Base-by-base conservation (phyloP, 805 yeast genomes). In the Yamadazyma sp. region DNA sequence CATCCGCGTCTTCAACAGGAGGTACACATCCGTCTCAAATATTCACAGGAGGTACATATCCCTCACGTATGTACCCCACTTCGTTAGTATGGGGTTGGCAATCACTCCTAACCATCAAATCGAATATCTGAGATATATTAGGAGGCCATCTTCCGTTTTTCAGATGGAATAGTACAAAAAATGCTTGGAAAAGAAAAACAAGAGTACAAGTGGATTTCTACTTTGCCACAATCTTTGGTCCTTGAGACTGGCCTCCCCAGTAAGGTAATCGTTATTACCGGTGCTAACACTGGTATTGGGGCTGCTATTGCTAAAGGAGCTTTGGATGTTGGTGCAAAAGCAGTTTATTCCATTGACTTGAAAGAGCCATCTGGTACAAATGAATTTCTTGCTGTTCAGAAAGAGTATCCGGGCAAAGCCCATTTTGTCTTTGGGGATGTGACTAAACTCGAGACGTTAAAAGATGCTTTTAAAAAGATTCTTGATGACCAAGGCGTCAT, bases 271-370 rank as follows among this genome's bases (percentile, higher is more conserved):
- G 77, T 84, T 5, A 74, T 86, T 42, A 83, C 93, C 10, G 95
- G 95, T 30, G 84, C 87, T 9, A 80, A 89, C 7, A 70, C 82
- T 33, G 95, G 95, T 23, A 85, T 86, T 46, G 95, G 95, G 10
- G 75, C 60, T 49, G 85, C 84, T 6, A 82, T 84, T 26, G 93
- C 93, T 28, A 34, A 29, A 21, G 42, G 42, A 15, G 38, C 36
- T 12, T 24, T 38, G 10, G 85, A 79, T 55, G 89, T 87, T 3
- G 84, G 70, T 53, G 83, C 88, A 31, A 90, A 84, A 62, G 90
- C 90, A 3, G 95, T 95, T 33, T 95, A 93, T 6, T 82, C 82
- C 44, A 74, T 87, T 18, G 70, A 60, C 61, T 39, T 67, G 68
- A 71, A 64, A 65, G 57, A 66, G 64, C 52, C 57, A 17, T n/a